phyloP scores from a whole-genome alignment of 1,284 basidiomycete genomes.

The Cutaneotrichosporon sp. region DNA sequence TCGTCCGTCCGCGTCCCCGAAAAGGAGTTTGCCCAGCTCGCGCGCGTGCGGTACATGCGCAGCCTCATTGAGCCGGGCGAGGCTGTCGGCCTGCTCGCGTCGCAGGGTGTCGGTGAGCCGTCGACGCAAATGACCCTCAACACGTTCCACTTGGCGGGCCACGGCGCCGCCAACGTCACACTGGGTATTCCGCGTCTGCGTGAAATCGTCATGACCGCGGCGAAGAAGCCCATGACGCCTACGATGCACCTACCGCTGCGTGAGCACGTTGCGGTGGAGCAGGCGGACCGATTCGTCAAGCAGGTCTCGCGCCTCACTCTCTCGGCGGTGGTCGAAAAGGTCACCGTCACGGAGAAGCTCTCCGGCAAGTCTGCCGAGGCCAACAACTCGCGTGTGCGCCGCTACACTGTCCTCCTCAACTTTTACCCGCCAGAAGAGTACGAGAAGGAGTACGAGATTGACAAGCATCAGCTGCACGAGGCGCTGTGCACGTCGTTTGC shows the following conservation, averaged over 20 bases:
- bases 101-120: constrained; percentile 96
- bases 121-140: constrained; percentile 99
- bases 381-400: constrained; percentile 60
- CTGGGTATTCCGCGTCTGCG: constrained; percentile 97
- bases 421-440: constrained; percentile 90
- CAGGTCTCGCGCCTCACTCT: constrained; percentile 78
- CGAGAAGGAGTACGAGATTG: constrained; percentile 74
- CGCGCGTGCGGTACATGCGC: constrained; percentile 86
- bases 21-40: constrained; percentile 68
- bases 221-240: constrained; percentile 91
- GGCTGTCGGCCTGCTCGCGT: constrained; percentile 94
- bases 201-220: constrained; percentile 99
- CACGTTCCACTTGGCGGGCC: constrained; percentile 99
- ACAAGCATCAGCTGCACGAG: constrained; percentile 66
- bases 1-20: constrained; percentile 42
- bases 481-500: constrained; percentile 75
- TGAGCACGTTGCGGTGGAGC: constrained; percentile 52
- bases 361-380: constrained; percentile 56
- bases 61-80: constrained; percentile 95
- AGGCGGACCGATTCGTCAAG: constrained; percentile 81
- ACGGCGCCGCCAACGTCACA: constrained; percentile 98
- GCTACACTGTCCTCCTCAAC: constrained; percentile 74
- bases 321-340: constrained; percentile 81
- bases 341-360: constrained; percentile 75
- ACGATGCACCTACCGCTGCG: constrained; percentile 90